Evolutionary conservation across 2,329 filamentous ascomycete genomes (phyloP).

Genomic region (Penicillium sp.): DNA sequence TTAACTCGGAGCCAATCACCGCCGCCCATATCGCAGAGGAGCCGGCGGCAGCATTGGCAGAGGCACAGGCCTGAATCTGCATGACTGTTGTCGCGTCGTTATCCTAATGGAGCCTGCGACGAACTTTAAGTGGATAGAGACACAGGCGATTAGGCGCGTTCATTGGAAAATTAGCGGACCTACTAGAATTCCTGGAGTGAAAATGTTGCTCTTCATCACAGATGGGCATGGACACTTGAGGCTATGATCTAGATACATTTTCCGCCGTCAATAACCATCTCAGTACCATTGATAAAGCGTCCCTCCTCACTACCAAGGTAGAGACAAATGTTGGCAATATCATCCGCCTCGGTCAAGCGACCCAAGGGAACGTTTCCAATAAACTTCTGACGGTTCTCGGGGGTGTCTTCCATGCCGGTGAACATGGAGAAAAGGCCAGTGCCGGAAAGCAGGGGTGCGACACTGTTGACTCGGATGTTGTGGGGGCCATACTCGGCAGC

Average conservation of each 20-base stretch:
- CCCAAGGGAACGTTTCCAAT: conserved; percentile 48
- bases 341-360: conserved; percentile 49
- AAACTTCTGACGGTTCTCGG: conserved; percentile 48
- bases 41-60: too few species aligned
- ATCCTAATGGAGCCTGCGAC: too few species aligned
- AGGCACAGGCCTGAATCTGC: too few species aligned
- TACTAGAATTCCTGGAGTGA: neutral
- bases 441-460: conserved; percentile 68
- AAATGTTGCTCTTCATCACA: neutral
- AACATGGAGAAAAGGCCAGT: conserved; percentile 61
- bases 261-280: conserved; percentile 65
- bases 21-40: too few species aligned
- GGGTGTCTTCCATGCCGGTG: conserved; percentile 46
- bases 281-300: conserved; percentile 70
- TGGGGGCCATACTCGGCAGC: conserved; percentile 73
- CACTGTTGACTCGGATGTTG: conserved; percentile 71
- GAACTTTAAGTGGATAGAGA: too few species aligned
- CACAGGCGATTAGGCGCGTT: too few species aligned
- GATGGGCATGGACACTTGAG: neutral
- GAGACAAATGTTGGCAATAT: conserved; percentile 70
- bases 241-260: conserved; percentile 37
- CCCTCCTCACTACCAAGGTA: conserved; percentile 73
- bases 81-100: too few species aligned
- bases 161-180: neutral
- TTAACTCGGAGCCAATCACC: too few species aligned